A percentile compares a stretch with the other conserved stretches of the same genome.
phyloP scores from a whole-genome alignment of 257 asterid genomes.

The Rauvolfia tetraphylla region DNA sequence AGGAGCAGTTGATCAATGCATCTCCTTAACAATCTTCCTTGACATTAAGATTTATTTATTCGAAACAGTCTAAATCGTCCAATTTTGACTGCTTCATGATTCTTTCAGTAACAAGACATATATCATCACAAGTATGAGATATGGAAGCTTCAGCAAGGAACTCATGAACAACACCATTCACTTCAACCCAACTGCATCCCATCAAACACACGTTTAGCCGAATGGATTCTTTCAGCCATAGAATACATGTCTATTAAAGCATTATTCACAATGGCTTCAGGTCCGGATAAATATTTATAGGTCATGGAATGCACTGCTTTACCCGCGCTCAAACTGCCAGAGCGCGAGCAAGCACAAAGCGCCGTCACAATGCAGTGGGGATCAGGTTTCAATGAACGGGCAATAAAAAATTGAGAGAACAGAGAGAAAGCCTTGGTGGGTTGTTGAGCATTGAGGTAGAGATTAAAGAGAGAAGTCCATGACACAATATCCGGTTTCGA shows the following conservation, averaged over 20 bases:
- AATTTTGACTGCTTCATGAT: slow-evolving; percentile 33
- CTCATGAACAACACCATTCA: slow-evolving; percentile 70
- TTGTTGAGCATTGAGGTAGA: slow-evolving; percentile 46
- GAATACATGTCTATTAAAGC: slow-evolving; percentile 75
- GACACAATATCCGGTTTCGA: slow-evolving; percentile 51
- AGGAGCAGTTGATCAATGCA: neutral
- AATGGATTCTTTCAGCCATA: slow-evolving; percentile 31
- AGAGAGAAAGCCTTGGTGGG: slow-evolving; percentile 45
- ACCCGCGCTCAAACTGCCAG: slow-evolving; percentile 43
- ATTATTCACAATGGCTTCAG: slow-evolving; percentile 49
- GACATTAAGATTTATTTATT: neutral
- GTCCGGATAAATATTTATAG: slow-evolving; percentile 36
- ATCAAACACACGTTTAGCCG: slow-evolving; percentile 50
- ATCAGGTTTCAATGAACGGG: slow-evolving; percentile 44
- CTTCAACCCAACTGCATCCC: slow-evolving; percentile 70
- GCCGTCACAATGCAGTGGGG: slow-evolving; percentile 61
- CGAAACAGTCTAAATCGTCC: slow-evolving; percentile 13
- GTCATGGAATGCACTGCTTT: slow-evolving; percentile 55
- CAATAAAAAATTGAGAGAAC: slow-evolving; percentile 34
- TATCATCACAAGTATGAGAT: slow-evolving; percentile 18
- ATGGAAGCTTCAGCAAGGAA: slow-evolving; percentile 56
- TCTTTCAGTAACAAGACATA: slow-evolving; percentile 34
- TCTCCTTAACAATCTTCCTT: neutral
- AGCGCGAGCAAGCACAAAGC: slow-evolving; percentile 62
- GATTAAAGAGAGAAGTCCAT: slow-evolving; percentile 61